Evolutionary conservation across 768 basidiomycete genomes (phyloP), one percentile per base, ranked within the genome.

Genomic region (Sistotremastrum niveocremeum): DNA sequence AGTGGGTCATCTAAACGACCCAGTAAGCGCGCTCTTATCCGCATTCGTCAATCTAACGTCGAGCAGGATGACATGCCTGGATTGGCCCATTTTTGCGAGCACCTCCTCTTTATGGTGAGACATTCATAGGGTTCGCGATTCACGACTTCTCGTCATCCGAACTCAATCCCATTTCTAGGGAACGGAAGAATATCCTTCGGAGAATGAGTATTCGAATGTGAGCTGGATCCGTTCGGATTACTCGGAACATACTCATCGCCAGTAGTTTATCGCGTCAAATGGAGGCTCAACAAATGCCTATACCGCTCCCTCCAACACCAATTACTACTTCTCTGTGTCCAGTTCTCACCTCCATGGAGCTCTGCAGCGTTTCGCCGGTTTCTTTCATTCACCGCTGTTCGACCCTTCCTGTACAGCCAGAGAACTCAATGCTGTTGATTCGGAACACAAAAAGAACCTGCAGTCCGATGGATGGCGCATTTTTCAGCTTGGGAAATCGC

Each of bases 1-100:
- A 34, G 91, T 97, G 2, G 95, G 95, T 4, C 93, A 98, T 62
- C 62, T 99, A 45, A 78, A 74, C 39, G 95, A 99, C 62, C 95
- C 95, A 10, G 88, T 88, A 58, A 62, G 82, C 68, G 20, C 20
- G 20, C 20, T 20, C 20, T 20, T 20, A 20, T 20, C 20, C 20
- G 20, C 20, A 20, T 20, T 20, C 20, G 20, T 20, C 20, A 20
- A 20, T 20, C 20, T 20, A 20, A 20, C 20, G 20, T 20, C 20
- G 20, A 20, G 20, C 41, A 65, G 51, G 60, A 57, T 35, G 65
- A 68, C 51, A 51, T 66, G 11, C 67, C 58, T 29, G 69, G 69
- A 1, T 51, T 68, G 31, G 69, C 68, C 3, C 68, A 70, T 49
- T 70, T 68, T 52, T 68, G 69, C 57, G 74, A 76, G 56, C 74